Evolutionary conservation across 371 early-diverging fungal species (phyloP).

Genomic region (Chytridium lagenaria): DNA sequence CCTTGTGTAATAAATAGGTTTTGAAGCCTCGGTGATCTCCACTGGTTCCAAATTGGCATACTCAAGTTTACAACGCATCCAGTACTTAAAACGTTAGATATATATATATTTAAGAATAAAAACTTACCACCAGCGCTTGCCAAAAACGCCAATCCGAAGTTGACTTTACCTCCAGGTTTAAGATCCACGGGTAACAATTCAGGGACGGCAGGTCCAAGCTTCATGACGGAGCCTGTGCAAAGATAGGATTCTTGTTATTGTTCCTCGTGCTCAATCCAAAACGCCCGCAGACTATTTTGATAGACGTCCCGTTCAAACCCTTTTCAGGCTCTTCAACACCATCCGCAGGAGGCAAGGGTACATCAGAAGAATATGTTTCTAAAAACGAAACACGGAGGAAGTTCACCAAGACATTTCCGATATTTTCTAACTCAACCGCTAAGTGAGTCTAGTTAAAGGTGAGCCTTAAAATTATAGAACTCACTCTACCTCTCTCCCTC

Average conservation of each 20-base stretch:
- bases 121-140: slow-evolving; percentile 74
- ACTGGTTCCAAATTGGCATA: slow-evolving; percentile 65
- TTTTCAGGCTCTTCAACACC: slow-evolving; percentile 70
- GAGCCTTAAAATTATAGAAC: neutral
- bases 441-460: slow-evolving; percentile 57
- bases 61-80: slow-evolving; percentile 78
- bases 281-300: slow-evolving; percentile 60
- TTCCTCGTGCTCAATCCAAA: slow-evolving; percentile 59
- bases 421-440: slow-evolving; percentile 73
- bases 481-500: slow-evolving; percentile 77
- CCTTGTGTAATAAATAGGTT: slow-evolving; percentile 65
- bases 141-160: slow-evolving; percentile 74
- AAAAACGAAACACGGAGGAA: slow-evolving; percentile 71
- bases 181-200: slow-evolving; percentile 48
- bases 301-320: slow-evolving; percentile 80
- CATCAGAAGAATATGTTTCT: slow-evolving; percentile 57
- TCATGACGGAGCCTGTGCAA: slow-evolving; percentile 20
- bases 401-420: slow-evolving; percentile 72
- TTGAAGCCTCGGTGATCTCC: slow-evolving; percentile 15
- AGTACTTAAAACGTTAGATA: slow-evolving; percentile 48
- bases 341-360: slow-evolving; percentile 25
- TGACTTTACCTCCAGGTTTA: slow-evolving; percentile 62
- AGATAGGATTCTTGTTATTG: slow-evolving; percentile 34
- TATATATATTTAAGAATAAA: neutral
- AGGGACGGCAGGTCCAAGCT: slow-evolving; percentile 26